Base-by-base conservation (phyloP, 1,284 basidiomycete genomes). In the Thecaphora frezii region DNA sequence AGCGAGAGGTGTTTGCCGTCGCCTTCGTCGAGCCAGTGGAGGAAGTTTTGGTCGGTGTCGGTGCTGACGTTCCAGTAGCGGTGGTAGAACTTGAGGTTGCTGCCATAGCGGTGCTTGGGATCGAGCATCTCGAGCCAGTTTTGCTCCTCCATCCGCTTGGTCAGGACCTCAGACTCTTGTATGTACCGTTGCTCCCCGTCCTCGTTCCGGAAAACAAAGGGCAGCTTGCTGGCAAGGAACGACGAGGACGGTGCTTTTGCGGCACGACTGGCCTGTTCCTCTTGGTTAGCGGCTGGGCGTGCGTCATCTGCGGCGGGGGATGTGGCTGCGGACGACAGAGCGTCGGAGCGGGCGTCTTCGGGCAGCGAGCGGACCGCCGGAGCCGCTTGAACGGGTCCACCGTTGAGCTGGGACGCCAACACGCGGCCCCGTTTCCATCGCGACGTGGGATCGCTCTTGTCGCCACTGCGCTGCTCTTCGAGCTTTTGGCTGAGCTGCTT, bases 21-120 rank as follows among this genome's bases (percentile, higher is more conserved):
- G 0, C 88, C 88, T 47, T 82, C 77, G 65, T 90, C 88, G 5
- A 90, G 83, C 88, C 88, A 88, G 54, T 60, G 54, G 33, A 71
- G 44, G 26, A 71, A 71, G 45, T 71, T 71, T 19, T 71, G 63
- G 12, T 49, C 48, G 19, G 58, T 68, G 25, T 66, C 57, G 8
- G 51, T 50, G n/a, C 56, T 58, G 18, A 42, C 25, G 16, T 53
- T 54, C 68, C 68, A 71, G 44, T 61, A 56, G 0, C 54, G 44
- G 38, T 71, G 68, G 28, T 71, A 71, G 46, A 65, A 55, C 37
- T 71, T 71, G 24, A 71, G 65, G 33, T 71, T 71, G 50, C 65
- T 64, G 13, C 68, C 68, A 26, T 71, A 71, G 21, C 68, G 60
- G 39, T 70, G 60, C 28, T 64, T 60, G 2, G 58, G 58, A 42